Percentiles rank a stretch among this genome's conserved stretches.
Conservation (phyloP, 2,329 filamentous ascomycete species). For the Pseudogymnoascus sp. region DNA sequence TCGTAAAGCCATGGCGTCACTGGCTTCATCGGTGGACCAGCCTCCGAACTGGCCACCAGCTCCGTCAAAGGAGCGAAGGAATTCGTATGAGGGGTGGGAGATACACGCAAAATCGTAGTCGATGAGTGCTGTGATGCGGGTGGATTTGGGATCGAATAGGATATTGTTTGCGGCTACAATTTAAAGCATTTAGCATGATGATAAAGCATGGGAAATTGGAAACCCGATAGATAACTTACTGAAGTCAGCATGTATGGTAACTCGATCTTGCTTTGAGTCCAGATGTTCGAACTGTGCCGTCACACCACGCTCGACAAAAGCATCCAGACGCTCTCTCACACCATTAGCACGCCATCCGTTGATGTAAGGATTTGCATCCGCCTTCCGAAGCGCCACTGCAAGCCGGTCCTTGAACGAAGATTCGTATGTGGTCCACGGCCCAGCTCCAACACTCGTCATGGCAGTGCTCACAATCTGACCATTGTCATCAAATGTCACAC, state of each 20-base stretch:
- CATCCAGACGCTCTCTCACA: conserved; percentile 28
- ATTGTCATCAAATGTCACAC: conserved; percentile 28
- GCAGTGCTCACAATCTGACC: conserved; percentile 30
- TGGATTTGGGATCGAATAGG: conserved; percentile 25
- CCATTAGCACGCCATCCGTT: conserved; percentile 30
- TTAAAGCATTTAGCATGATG: not conserved
- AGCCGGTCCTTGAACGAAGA: conserved; percentile 27
- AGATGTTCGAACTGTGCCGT: conserved; percentile 22
- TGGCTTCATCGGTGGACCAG: conserved; percentile 21
- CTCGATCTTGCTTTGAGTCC: conserved; percentile 18
- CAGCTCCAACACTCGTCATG: conserved; percentile 30
- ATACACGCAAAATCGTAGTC: conserved; percentile 28
- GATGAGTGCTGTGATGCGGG: conserved; percentile 28
- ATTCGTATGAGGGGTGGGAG: conserved; percentile 25
- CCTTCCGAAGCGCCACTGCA: conserved; percentile 27
- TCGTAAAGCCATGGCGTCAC: conserved; percentile 20
- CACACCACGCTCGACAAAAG: conserved; percentile 26
- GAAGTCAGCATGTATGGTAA: conserved; percentile 30
- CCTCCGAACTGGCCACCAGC: conserved; percentile 25
- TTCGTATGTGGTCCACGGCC: conserved; percentile 30
- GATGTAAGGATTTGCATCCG: conserved; percentile 23
- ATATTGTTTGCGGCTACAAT: conserved; percentile 26
- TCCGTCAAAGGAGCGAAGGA: conserved; percentile 24
- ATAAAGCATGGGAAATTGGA: too few species aligned
- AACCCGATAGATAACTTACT: conserved; percentile 20